phyloP scores from a whole-genome alignment of 1,284 basidiomycete species.

The Trametes versicolor region DNA sequence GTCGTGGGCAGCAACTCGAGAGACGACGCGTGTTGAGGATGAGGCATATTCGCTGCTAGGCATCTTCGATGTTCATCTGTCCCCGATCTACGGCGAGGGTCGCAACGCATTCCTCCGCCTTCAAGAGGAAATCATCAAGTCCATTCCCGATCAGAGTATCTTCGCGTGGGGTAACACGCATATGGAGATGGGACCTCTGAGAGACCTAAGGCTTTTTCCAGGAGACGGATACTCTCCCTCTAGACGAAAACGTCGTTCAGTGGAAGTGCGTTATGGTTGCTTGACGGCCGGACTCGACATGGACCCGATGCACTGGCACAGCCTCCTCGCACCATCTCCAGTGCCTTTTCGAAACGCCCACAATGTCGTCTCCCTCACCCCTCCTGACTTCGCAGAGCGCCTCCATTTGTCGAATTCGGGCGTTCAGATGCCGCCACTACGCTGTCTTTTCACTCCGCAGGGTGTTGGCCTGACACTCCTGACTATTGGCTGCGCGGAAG shows the following conservation, averaged over 20 bases:
- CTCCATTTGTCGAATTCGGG: too few relatives aligned
- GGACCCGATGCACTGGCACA: too few relatives aligned
- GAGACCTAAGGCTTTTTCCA: too few relatives aligned
- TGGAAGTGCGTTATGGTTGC: too few relatives aligned
- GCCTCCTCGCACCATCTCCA: too few relatives aligned
- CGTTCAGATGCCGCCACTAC: neutral
- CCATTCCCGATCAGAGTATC: constrained; percentile 11
- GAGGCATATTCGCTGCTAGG: constrained; percentile 22
- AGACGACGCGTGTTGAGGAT: constrained; percentile 11
- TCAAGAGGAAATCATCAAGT: constrained; percentile 11
- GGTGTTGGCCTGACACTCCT: neutral
- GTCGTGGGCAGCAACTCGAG: neutral
- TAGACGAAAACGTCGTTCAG: too few relatives aligned
- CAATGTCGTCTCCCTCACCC: too few relatives aligned
- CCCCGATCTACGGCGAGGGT: neutral
- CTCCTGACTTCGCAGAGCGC: too few relatives aligned
- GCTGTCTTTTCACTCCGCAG: neutral
- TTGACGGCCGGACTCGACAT: too few relatives aligned
- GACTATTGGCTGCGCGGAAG: too few relatives aligned
- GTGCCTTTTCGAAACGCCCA: too few relatives aligned
- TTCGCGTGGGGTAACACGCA: constrained; percentile 15
- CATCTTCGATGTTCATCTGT: constrained; percentile 17
- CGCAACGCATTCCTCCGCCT: neutral
- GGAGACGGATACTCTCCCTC: too few relatives aligned
- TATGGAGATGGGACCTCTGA: neutral